A percentile compares a stretch with the other conserved stretches of the same genome.
These are phyloP conservation scores for Cyberlindnera mycetangii DNA, from an alignment of 805 yeast species.

Conservation along the genomic window DNA sequence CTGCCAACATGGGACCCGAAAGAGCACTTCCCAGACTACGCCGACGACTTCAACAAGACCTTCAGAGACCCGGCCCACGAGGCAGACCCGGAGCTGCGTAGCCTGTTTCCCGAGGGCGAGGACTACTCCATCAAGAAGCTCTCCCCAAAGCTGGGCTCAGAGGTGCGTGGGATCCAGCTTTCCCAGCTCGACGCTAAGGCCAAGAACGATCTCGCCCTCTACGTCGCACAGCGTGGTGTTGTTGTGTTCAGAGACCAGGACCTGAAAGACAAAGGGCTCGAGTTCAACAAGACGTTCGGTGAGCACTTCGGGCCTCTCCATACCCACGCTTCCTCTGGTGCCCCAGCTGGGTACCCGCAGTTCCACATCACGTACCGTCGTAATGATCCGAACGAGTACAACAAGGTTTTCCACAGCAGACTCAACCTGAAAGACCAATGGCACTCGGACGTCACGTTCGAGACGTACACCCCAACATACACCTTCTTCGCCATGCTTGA, in stretches of 20 bases:
- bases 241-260: slow-evolving; percentile 66
- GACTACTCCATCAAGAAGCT: slow-evolving; percentile 37
- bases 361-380: slow-evolving; percentile 54
- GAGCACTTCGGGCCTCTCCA: slow-evolving; percentile 68
- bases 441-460: slow-evolving; percentile 17
- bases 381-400: slow-evolving; percentile 28
- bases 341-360: slow-evolving; percentile 57
- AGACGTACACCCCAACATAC: slow-evolving; percentile 14
- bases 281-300: slow-evolving; percentile 49
- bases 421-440: slow-evolving; percentile 14
- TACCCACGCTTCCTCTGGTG: slow-evolving; percentile 72
- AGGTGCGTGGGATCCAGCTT: slow-evolving; percentile 55
- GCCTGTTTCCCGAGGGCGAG: slow-evolving; percentile 39
- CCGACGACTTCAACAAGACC: slow-evolving; percentile 48
- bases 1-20: slow-evolving; percentile 69
- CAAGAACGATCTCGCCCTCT: slow-evolving; percentile 67
- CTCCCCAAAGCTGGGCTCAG: slow-evolving; percentile 72
- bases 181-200: slow-evolving; percentile 50
- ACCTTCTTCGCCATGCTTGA: slow-evolving; percentile 53
- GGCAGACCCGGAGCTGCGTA: slow-evolving; percentile 57
- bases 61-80: slow-evolving; percentile 57
- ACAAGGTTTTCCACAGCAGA: slow-evolving; percentile 26
- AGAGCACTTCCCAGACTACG: slow-evolving; percentile 46
- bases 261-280: slow-evolving; percentile 50
- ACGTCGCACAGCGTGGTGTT: slow-evolving; percentile 68